These are phyloP conservation scores for Debaryomyces subglobosus DNA, from an alignment of 1,139 yeast species.

Conservation along the genomic window DNA sequence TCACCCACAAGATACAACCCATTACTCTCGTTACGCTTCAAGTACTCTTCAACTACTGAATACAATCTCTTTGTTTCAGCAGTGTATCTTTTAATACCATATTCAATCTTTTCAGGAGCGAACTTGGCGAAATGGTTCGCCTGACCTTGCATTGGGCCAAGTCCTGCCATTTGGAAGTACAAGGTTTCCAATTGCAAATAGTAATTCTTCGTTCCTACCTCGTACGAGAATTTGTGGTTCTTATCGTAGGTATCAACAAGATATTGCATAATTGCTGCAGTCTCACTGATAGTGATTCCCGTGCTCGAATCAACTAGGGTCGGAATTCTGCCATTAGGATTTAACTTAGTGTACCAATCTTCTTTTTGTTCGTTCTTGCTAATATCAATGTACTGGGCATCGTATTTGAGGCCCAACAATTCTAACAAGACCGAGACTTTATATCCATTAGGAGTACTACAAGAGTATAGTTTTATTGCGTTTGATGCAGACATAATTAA, in stretches of 20 bases:
- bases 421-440: constrained; percentile 54
- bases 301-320: constrained; percentile 50
- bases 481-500: not conserved
- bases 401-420: constrained; percentile 50
- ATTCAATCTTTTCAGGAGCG: constrained; percentile 53
- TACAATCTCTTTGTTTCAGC: constrained; percentile 56
- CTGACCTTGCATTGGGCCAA: constrained; percentile 67
- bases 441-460: constrained; percentile 60
- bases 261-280: constrained; percentile 61
- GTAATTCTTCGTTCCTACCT: constrained; percentile 46
- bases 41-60: constrained; percentile 53
- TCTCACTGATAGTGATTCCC: constrained; percentile 52
- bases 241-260: constrained; percentile 60
- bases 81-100: constrained; percentile 53
- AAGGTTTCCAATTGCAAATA: constrained; percentile 55
- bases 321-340: constrained; percentile 69
- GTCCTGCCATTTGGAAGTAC: constrained; percentile 59
- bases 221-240: constrained; percentile 51
- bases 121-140: constrained; percentile 47
- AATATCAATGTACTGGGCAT: constrained; percentile 46
- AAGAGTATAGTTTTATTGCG: constrained; percentile 35
- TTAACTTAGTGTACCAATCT: constrained; percentile 55
- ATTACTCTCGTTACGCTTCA: constrained; percentile 38
- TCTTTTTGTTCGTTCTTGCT: constrained; percentile 46
- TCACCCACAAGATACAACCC: constrained; percentile 60